phyloP scores from a whole-genome alignment of 495 filamentous ascomycete genomes.

The Podospora pseudopauciseta region DNA sequence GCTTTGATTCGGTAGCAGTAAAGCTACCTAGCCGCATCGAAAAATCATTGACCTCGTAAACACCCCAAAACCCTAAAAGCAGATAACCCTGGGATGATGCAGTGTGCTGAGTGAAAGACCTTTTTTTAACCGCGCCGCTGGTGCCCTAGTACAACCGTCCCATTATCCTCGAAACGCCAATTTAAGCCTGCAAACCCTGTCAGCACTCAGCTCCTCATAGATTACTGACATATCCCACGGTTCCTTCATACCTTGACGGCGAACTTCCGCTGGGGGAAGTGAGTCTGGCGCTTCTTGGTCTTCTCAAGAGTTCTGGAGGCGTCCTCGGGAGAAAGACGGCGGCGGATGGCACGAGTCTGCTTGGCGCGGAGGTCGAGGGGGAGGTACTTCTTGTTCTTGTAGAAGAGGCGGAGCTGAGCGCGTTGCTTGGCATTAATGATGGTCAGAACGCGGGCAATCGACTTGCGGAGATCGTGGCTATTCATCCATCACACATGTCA shows the following conservation, averaged over 20 bases:
- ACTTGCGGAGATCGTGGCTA: constrained; percentile 99
- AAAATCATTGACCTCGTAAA: constrained; percentile 37
- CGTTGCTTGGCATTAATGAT: constrained; percentile 99
- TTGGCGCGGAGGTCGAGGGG: constrained; percentile 96
- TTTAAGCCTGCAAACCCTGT: constrained; percentile 29
- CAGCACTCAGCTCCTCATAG: constrained; percentile 19
- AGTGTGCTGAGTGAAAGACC: constrained; percentile 34
- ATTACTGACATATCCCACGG: neutral
- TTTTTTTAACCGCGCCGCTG: constrained; percentile 35
- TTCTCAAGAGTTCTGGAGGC: constrained; percentile 73
- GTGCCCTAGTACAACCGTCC: constrained; percentile 33
- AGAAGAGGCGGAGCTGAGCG: constrained; percentile 95
- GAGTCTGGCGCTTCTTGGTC: constrained; percentile 86
- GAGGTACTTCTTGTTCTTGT: constrained; percentile 98
- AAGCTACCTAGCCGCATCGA: constrained; percentile 34
- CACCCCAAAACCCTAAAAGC: constrained; percentile 37
- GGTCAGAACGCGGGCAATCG: constrained; percentile 95
- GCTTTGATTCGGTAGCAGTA: constrained; percentile 37
- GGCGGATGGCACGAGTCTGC: constrained; percentile 92
- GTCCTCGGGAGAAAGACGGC: constrained; percentile 88
- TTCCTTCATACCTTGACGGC: constrained; percentile 79
- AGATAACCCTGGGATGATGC: constrained; percentile 38
- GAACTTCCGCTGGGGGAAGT: constrained; percentile 98
- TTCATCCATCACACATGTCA: constrained; percentile 20
- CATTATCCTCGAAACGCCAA: constrained; percentile 27